Conservation (phyloP, 1,139 yeast species). For the Yarrowia galli region DNA sequence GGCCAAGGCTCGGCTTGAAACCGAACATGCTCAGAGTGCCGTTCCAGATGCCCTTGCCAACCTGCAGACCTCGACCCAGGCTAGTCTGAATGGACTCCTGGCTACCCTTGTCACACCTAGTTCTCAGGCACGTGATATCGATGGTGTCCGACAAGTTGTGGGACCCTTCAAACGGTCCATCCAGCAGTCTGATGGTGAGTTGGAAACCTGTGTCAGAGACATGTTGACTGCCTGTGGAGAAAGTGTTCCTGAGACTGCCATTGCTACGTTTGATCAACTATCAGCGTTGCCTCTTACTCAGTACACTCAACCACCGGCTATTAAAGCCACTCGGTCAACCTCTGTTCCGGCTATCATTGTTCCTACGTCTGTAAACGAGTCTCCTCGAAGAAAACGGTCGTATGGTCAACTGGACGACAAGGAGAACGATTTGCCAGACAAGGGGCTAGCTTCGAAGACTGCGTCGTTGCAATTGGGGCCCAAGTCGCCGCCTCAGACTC, state of each 20-base stretch:
- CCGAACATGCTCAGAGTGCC: slow-evolving; percentile 24
- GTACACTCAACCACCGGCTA: slow-evolving; percentile 1
- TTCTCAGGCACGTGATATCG: slow-evolving; percentile 18
- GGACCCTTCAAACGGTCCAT: slow-evolving; percentile 17
- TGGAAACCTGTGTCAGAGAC: slow-evolving; percentile 7
- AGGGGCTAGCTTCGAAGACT: slow-evolving; percentile 5
- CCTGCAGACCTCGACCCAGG: slow-evolving; percentile 15
- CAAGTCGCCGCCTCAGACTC: neutral
- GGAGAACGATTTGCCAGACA: slow-evolving; percentile 11
- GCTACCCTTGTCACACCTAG: slow-evolving; percentile 30
- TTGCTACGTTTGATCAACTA: neutral
- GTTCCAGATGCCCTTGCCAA: slow-evolving; percentile 28
- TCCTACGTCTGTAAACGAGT: slow-evolving; percentile 1
- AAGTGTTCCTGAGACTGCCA: neutral
- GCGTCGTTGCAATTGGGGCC: slow-evolving; percentile 10
- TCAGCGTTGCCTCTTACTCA: neutral
- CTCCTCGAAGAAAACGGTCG: slow-evolving; percentile 17
- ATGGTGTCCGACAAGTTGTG: slow-evolving; percentile 10
- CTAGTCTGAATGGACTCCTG: slow-evolving; percentile 9
- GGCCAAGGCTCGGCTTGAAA: slow-evolving; percentile 24
- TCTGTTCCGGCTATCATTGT: slow-evolving; percentile 2
- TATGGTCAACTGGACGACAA: slow-evolving; percentile 20
- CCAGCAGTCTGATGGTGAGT: slow-evolving; percentile 4
- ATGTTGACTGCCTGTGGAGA: slow-evolving; percentile 23
- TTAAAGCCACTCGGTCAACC: neutral